These are phyloP conservation scores for Microsporum ferrugineum DNA, from an alignment of 2,329 filamentous ascomycete genomes.

Conservation along the genomic window DNA sequence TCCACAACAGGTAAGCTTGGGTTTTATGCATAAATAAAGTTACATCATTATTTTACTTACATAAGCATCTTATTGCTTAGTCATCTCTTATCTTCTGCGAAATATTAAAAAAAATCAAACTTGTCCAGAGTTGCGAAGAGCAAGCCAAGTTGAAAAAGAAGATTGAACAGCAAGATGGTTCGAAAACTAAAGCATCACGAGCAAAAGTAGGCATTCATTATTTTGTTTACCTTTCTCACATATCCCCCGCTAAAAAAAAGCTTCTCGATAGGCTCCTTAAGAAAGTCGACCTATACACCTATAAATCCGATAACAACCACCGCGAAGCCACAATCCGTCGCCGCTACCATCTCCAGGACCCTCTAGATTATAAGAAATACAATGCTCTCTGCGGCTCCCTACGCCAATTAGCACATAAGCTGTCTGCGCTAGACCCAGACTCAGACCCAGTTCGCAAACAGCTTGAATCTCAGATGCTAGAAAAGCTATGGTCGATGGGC, in stretches of 20 bases:
- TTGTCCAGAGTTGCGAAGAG: neutral
- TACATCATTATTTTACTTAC: neutral
- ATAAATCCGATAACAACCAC: slow-evolving; percentile 79
- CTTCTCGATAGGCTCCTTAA: slow-evolving; percentile 51
- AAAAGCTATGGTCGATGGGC: slow-evolving; percentile 90
- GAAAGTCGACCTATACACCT: slow-evolving; percentile 90
- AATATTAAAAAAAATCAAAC: neutral
- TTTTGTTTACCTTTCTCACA: neutral
- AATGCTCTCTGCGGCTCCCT: slow-evolving; percentile 64
- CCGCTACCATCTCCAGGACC: slow-evolving; percentile 84
- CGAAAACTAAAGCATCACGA: slow-evolving; percentile 95
- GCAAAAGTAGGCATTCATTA: slow-evolving; percentile 49
- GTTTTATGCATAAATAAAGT: neutral
- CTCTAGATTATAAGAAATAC: slow-evolving; percentile 67
- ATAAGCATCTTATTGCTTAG: neutral
- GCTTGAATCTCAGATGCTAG: slow-evolving; percentile 74
- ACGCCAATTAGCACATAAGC: slow-evolving; percentile 76
- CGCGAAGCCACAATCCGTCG: slow-evolving; percentile 68
- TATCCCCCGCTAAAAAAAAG: slow-evolving; percentile 5
- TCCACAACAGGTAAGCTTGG: neutral
- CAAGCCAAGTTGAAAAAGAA: neutral
- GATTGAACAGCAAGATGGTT: slow-evolving; percentile 51
- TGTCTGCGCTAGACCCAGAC: slow-evolving; percentile 67
- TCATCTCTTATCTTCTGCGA: neutral
- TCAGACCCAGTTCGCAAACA: slow-evolving; percentile 66